phyloP scores from a whole-genome alignment of 805 yeast species.

The Wickerhamiella brachini region DNA sequence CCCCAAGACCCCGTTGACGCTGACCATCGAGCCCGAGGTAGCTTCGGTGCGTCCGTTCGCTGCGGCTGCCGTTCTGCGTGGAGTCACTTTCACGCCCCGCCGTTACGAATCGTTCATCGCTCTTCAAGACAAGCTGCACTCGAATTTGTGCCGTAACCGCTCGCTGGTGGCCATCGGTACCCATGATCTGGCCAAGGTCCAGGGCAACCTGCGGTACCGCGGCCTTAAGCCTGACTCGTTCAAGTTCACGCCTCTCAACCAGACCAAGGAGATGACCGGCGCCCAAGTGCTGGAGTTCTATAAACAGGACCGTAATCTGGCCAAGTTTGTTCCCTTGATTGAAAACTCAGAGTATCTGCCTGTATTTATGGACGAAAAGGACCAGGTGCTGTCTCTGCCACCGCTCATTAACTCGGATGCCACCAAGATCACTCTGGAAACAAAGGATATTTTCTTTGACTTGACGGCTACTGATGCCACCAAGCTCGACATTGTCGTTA shows the following conservation, averaged over 20 bases:
- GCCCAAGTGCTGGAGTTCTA: slow-evolving; percentile 74
- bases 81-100: slow-evolving; percentile 67
- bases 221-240: slow-evolving; percentile 70
- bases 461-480: slow-evolving; percentile 92
- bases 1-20: slow-evolving; percentile 42
- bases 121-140: slow-evolving; percentile 88
- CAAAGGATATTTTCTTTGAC: slow-evolving; percentile 82
- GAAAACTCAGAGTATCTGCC: slow-evolving; percentile 84
- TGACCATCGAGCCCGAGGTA: slow-evolving; percentile 68
- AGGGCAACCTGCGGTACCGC: slow-evolving; percentile 76
- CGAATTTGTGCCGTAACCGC: slow-evolving; percentile 93
- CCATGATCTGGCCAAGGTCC: slow-evolving; percentile 74
- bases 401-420: slow-evolving; percentile 91
- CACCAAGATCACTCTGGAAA: slow-evolving; percentile 73
- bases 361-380: slow-evolving; percentile 64
- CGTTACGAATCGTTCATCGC: slow-evolving; percentile 89
- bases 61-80: slow-evolving; percentile 85
- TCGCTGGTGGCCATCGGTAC: slow-evolving; percentile 97
- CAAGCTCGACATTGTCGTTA: slow-evolving; percentile 83
- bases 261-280: slow-evolving; percentile 46
- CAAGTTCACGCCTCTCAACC: slow-evolving; percentile 35
- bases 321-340: slow-evolving; percentile 78
- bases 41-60: slow-evolving; percentile 77
- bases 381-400: slow-evolving; percentile 80
- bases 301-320: slow-evolving; percentile 78